These are phyloP conservation scores for Sporothrix pallida DNA, from an alignment of 2,329 filamentous ascomycete genomes.

Conservation along the genomic window DNA sequence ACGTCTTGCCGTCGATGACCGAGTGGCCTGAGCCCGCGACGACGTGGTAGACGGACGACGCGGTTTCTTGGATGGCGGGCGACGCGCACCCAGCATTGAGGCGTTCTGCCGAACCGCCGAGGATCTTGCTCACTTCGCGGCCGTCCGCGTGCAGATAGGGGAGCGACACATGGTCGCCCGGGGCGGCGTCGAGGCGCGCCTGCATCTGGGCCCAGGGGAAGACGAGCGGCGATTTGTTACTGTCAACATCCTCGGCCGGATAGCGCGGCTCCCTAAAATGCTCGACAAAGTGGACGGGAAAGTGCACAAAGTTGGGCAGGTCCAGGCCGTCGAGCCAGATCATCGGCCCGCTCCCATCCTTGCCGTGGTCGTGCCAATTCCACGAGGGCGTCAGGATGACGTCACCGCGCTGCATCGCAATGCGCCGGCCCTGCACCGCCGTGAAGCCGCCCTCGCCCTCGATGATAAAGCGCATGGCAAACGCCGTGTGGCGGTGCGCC, in stretches of 20 bases:
- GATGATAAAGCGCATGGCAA: slow-evolving; percentile 62
- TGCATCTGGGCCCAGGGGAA: slow-evolving; percentile 58
- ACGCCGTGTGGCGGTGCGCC: slow-evolving; percentile 60
- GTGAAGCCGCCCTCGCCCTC: slow-evolving; percentile 60
- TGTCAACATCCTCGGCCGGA: slow-evolving; percentile 45
- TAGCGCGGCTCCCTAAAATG: slow-evolving; percentile 53
- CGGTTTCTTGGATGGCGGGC: slow-evolving; percentile 52
- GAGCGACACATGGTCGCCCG: slow-evolving; percentile 42
- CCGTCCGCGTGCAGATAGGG: slow-evolving; percentile 46
- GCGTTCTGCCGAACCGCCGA: slow-evolving; percentile 56
- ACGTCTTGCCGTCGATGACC: slow-evolving; percentile 47
- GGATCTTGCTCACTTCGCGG: slow-evolving; percentile 49
- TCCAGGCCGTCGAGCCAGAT: slow-evolving; percentile 64
- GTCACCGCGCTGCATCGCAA: slow-evolving; percentile 57
- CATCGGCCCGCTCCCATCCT: slow-evolving; percentile 58
- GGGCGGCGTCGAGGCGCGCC: slow-evolving; percentile 46
- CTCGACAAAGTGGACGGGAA: slow-evolving; percentile 60
- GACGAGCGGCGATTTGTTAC: slow-evolving; percentile 51
- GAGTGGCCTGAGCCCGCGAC: slow-evolving; percentile 53
- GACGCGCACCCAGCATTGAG: slow-evolving; percentile 49
- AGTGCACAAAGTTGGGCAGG: slow-evolving; percentile 56
- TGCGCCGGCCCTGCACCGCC: slow-evolving; percentile 57
- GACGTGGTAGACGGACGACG: slow-evolving; percentile 60
- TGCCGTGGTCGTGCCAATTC: slow-evolving; percentile 65
- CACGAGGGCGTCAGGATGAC: slow-evolving; percentile 61